Percentiles rank a stretch among this genome's conserved stretches.
phyloP scores from a whole-genome alignment of 1,139 yeast species.

The Suhomyces bokatorum region DNA sequence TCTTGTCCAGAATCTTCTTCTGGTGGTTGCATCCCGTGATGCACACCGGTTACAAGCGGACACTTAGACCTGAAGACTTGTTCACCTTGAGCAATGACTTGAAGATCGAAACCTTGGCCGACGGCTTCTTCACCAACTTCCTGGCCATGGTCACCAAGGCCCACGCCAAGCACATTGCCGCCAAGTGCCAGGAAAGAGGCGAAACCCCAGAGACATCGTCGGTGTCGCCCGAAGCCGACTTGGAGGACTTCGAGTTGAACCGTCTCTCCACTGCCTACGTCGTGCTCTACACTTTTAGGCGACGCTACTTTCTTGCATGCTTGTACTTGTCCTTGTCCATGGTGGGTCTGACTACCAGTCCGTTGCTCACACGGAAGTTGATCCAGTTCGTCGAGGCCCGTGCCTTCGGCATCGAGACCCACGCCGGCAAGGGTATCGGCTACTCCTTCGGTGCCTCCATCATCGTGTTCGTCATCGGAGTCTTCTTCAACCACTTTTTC shows the following conservation, averaged over 20 bases:
- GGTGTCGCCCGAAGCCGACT: slow-evolving; percentile 25
- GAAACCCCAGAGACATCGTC: slow-evolving; percentile 25
- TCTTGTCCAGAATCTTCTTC: slow-evolving; percentile 44
- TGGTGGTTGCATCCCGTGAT: slow-evolving; percentile 53
- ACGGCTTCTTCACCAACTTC: slow-evolving; percentile 28
- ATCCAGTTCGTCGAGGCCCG: slow-evolving; percentile 41
- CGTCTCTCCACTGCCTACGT: slow-evolving; percentile 20
- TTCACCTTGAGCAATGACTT: slow-evolving; percentile 40
- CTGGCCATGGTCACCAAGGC: slow-evolving; percentile 22
- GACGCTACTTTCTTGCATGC: slow-evolving; percentile 27
- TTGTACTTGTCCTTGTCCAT: slow-evolving; percentile 22
- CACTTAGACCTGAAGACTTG: slow-evolving; percentile 48
- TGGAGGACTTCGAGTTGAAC: slow-evolving; percentile 21
- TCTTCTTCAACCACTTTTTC: slow-evolving; percentile 63
- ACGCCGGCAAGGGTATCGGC: slow-evolving; percentile 35
- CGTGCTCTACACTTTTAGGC: slow-evolving; percentile 30
- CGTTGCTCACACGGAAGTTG: slow-evolving; percentile 42
- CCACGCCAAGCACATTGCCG: slow-evolving; percentile 19
- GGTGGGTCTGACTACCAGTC: slow-evolving; percentile 22
- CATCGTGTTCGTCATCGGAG: slow-evolving; percentile 34
- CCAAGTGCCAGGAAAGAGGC: slow-evolving; percentile 28
- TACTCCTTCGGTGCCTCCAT: slow-evolving; percentile 27
- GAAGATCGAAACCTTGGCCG: slow-evolving; percentile 38
- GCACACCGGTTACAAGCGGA: slow-evolving; percentile 52
- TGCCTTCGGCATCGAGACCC: slow-evolving; percentile 22